These are phyloP conservation scores for Tolypocladium cylindrosporum DNA, from an alignment of 2,329 filamentous ascomycete genomes.

Conservation along the genomic window DNA sequence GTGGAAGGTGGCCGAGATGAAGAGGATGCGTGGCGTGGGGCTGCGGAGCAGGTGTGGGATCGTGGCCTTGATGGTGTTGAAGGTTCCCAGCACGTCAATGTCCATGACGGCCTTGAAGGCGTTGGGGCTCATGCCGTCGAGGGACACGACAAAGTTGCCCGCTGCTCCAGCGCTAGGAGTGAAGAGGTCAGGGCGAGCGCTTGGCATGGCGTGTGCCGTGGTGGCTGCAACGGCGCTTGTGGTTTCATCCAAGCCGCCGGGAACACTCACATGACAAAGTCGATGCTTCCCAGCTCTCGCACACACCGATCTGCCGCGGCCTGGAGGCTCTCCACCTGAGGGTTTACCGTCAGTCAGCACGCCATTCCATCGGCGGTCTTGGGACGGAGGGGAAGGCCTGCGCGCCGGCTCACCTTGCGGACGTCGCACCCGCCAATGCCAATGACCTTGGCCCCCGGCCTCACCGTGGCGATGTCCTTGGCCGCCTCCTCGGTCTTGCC, in stretches of 20 bases:
- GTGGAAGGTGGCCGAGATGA: constrained; percentile 84
- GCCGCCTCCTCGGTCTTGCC: constrained; percentile 80
- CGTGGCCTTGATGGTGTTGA: constrained; percentile 89
- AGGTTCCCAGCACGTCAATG: constrained; percentile 89
- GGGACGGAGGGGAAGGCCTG: background rate
- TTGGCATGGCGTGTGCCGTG: background rate
- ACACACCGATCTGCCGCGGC: constrained; percentile 70
- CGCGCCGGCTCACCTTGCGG: constrained; percentile 42
- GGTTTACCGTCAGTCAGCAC: background rate
- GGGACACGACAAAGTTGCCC: constrained; percentile 87
- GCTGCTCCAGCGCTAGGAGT: constrained; percentile 71
- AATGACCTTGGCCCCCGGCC: constrained; percentile 72
- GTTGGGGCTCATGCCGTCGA: constrained; percentile 72
- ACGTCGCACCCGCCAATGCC: constrained; percentile 78
- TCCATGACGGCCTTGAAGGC: constrained; percentile 95
- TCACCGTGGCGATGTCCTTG: constrained; percentile 68
- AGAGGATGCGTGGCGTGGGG: constrained; percentile 72
- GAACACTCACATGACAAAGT: constrained; percentile 77
- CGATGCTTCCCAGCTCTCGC: constrained; percentile 75
- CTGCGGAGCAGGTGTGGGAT: constrained; percentile 72
- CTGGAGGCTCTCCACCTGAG: constrained; percentile 26
- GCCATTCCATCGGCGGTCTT: background rate
- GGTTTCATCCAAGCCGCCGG: background rate
- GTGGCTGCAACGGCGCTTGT: background rate
- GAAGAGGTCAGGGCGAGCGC: background rate